Conservation (phyloP, 805 yeast species). For the Saturnispora sekii region DNA sequence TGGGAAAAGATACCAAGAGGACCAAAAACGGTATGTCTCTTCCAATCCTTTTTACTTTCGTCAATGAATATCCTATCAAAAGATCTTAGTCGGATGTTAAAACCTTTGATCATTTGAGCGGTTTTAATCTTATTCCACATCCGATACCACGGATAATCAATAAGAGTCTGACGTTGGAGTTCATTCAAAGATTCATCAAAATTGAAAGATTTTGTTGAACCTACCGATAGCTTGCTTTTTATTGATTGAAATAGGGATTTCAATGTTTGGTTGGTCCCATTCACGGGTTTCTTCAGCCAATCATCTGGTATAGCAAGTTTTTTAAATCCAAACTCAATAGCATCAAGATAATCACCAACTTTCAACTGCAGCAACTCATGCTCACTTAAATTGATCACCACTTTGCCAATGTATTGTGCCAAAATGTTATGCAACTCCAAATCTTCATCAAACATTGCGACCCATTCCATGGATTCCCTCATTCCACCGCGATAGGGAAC, state of each 20-base stretch:
- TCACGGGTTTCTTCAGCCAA: conserved; percentile 14
- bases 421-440: conserved; percentile 44
- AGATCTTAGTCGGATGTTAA: conserved; percentile 43
- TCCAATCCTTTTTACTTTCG: conserved; percentile 52
- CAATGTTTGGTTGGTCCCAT: too few species aligned
- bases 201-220: too few species aligned
- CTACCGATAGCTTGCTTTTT: too few species aligned
- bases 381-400: conserved; percentile 45
- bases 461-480: conserved; percentile 51
- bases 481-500: conserved; percentile 49
- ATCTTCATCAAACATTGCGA: conserved; percentile 36
- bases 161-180: conserved; percentile 40
- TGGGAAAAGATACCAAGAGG: conserved; percentile 28
- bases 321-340: conserved; percentile 31
- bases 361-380: conserved; percentile 44
- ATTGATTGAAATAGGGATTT: too few species aligned
- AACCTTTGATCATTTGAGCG: conserved; percentile 45
- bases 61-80: conserved; percentile 29
- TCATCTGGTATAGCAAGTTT: conserved; percentile 19
- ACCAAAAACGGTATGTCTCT: conserved; percentile 33
- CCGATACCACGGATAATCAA: conserved; percentile 76
- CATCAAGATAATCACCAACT: conserved; percentile 37
- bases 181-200: conserved; percentile 17
- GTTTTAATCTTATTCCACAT: conserved; percentile 47
- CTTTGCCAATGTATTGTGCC: conserved; percentile 51